Evolutionary conservation across 352 stramenopile genomes (phyloP), one percentile per base, ranked within the genome.

Genomic region (Globisporangium apiculatum): DNA sequence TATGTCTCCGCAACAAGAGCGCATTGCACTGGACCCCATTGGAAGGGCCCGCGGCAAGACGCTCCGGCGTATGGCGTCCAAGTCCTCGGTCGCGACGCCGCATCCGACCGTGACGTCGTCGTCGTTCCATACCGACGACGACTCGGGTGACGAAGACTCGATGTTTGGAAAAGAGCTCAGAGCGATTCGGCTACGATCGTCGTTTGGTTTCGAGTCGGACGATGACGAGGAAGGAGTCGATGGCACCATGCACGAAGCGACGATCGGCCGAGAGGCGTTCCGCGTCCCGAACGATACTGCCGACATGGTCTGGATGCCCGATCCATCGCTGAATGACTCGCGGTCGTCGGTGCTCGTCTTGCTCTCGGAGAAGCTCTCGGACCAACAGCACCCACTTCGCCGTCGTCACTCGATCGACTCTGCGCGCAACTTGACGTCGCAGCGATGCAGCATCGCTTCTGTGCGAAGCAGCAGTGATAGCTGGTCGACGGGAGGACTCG

Each of bases 81-180:
- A 59, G 37, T 51, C 46, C 10, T 48, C 46, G 36, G 15, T 41
- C 10, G 48, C 47, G 8, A 48, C 37, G 5, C 36, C 35, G 12
- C 36, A 60, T 12, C 18, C 41, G 14, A 58, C 41, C 0, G 31
- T 58, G n/a, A 60, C 55, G 6, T 53, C 46, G 14, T 53, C 46
- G 14, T 60, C 55, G n/a, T 60, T 60, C 37, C 46, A 53, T 6
- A 60, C 55, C 37, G 55, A 60, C 5, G 35, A 60, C 17, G 51
- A 48, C 40, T 43, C 7, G 7, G 46, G 45, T 3, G 55, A 53
- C 8, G 55, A 53, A 11, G 36, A 12, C 36, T 54, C 17, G 12
- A 17, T 14, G 14, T 53, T 18, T 24, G 46, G 17, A 5, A 14
- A 9, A 8, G 37, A 53, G 48, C 51, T 53, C 8, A 12, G 43